Conservation (phyloP, 2,329 filamentous ascomycete genomes). For the Colletotrichum liaoningense region DNA sequence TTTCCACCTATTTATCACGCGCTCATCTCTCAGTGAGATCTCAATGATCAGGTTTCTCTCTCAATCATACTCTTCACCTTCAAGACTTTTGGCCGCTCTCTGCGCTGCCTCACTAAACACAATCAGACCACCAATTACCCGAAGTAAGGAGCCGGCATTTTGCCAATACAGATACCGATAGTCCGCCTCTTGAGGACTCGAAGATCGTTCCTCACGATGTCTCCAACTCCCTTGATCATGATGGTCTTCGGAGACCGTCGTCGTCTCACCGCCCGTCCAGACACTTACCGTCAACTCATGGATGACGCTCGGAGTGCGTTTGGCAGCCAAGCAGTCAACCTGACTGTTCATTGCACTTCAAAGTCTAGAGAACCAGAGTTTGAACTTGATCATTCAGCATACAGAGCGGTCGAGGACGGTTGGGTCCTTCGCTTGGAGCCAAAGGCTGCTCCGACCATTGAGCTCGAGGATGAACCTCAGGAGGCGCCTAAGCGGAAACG, state of each 20-base stretch:
- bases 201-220: too few relatives aligned
- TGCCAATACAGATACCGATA: not conserved
- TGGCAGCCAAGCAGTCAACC: accelerated
- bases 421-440: not conserved
- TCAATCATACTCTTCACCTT: not conserved
- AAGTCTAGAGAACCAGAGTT: not conserved
- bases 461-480: not conserved
- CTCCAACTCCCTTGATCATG: too few relatives aligned
- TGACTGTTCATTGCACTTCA: not conserved
- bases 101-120: too few relatives aligned
- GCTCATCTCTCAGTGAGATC: not conserved
- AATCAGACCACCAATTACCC: too few relatives aligned
- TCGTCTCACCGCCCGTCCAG: not conserved
- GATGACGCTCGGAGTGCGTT: not conserved
- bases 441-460: not conserved
- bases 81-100: not conserved
- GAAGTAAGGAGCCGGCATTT: not conserved
- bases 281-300: not conserved
- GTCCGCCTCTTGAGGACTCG: not conserved
- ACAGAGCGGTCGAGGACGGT: not conserved
- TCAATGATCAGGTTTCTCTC: too few relatives aligned
- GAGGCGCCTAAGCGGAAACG: not conserved
- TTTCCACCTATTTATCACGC: not conserved
- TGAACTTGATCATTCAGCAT: not conserved
- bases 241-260: not conserved